phyloP scores from a whole-genome alignment of 139 green algal species.

The Volvox africanus region DNA sequence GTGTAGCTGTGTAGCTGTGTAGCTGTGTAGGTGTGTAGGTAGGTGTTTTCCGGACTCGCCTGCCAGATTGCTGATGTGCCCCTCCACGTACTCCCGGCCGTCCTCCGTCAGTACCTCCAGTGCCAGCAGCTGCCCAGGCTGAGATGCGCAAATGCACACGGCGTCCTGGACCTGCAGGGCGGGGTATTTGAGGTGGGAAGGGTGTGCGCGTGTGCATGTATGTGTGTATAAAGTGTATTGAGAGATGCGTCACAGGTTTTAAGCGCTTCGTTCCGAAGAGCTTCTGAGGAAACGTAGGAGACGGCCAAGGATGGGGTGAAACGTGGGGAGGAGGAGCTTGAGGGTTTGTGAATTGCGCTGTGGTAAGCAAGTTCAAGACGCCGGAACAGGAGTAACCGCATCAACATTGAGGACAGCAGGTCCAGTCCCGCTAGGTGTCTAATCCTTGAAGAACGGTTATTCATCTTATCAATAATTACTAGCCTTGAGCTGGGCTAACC shows the following conservation, averaged over 20 bases:
- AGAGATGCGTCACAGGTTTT: too few relatives aligned
- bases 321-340: neutral
- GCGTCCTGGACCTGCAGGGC: slow-evolving; percentile 85
- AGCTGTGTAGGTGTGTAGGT: too few relatives aligned
- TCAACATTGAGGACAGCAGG: too few relatives aligned
- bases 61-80: slow-evolving; percentile 24
- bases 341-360: neutral
- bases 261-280: too few relatives aligned
- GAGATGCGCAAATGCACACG: slow-evolving; percentile 89
- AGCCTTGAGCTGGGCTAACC: slow-evolving; percentile 47
- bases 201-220: neutral
- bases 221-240: too few relatives aligned
- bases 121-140: slow-evolving; percentile 83
- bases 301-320: neutral
- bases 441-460: too few relatives aligned
- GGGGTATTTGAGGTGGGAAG: neutral
- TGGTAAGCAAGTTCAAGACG: too few relatives aligned
- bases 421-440: too few relatives aligned
- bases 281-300: too few relatives aligned
- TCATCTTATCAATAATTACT: neutral
- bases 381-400: too few relatives aligned
- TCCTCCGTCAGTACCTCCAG: slow-evolving; percentile 68
- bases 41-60: neutral
- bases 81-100: slow-evolving; percentile 72
- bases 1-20: too few relatives aligned